Conservation (phyloP, 2,329 filamentous ascomycete species). For the Fusarium lateritium region DNA sequence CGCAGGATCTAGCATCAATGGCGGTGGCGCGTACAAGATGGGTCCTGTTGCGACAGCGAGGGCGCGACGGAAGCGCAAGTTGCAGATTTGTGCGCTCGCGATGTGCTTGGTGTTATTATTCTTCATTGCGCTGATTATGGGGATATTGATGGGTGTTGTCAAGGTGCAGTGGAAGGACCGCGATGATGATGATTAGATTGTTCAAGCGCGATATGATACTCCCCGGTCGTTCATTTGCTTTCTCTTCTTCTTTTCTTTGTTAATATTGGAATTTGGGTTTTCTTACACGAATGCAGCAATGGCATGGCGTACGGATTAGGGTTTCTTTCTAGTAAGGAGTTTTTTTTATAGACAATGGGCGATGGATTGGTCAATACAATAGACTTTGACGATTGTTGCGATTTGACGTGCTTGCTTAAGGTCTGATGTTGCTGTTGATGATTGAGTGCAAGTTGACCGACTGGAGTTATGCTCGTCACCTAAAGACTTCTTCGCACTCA, state of each 20-base stretch:
- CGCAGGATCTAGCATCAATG: constrained; percentile 35
- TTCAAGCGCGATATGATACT: background rate
- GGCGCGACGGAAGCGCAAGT: constrained; percentile 39
- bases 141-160: constrained; percentile 47
- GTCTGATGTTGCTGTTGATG: background rate
- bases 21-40: constrained; percentile 37
- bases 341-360: background rate
- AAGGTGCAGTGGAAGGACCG: constrained; percentile 41
- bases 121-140: constrained; percentile 46
- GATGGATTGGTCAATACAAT: background rate
- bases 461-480: too few relatives aligned
- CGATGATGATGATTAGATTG: constrained; percentile 22
- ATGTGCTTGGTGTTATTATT: constrained; percentile 45
- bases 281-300: background rate
- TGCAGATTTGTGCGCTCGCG: constrained; percentile 44
- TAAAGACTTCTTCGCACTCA: too few relatives aligned
- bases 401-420: background rate
- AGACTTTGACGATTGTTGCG: background rate
- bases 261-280: constrained; percentile 4
- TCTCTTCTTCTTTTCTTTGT: constrained; percentile 7
- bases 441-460: background rate
- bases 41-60: constrained; percentile 45
- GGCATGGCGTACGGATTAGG: constrained; percentile 22
- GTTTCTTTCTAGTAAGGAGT: background rate
- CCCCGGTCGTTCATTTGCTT: background rate